Evolutionary conservation across 306 rosid species (phyloP).

Genomic region (Carpinus viminea): DNA sequence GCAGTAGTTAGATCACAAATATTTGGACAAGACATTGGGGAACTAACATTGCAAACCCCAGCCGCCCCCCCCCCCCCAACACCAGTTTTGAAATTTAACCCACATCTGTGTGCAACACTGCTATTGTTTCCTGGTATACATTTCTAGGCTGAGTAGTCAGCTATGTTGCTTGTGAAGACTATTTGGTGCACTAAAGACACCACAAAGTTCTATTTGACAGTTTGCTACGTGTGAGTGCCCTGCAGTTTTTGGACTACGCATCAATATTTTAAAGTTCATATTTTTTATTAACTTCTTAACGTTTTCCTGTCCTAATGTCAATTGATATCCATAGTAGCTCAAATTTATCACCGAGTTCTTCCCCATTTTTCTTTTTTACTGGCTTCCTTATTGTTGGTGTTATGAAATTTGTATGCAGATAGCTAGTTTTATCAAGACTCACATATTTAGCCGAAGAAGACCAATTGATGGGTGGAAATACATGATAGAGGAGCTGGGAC

Average conservation of each 20-base stretch:
- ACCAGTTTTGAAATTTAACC: background rate
- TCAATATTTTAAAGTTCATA: background rate
- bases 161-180: background rate
- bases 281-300: background rate
- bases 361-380: too few relatives aligned
- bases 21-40: too few relatives aligned
- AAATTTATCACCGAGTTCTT: background rate
- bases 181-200: background rate
- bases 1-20: background rate
- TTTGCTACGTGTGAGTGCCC: too few relatives aligned
- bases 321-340: background rate
- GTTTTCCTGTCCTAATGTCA: background rate
- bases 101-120: background rate
- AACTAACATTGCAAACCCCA: too few relatives aligned
- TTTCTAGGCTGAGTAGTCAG: background rate
- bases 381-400: conserved; percentile 1
- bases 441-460: conserved; percentile 90
- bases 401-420: conserved; percentile 54
- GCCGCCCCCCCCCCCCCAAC: background rate
- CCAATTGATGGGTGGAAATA: conserved; percentile 97
- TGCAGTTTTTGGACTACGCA: background rate
- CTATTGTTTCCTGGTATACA: background rate
- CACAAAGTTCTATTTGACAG: background rate
- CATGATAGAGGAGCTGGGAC: conserved; percentile 97
- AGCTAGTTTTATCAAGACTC: conserved; percentile 93